These are phyloP conservation scores for Biancaea sappan DNA, from an alignment of 306 rosid species.

Conservation along the genomic window DNA sequence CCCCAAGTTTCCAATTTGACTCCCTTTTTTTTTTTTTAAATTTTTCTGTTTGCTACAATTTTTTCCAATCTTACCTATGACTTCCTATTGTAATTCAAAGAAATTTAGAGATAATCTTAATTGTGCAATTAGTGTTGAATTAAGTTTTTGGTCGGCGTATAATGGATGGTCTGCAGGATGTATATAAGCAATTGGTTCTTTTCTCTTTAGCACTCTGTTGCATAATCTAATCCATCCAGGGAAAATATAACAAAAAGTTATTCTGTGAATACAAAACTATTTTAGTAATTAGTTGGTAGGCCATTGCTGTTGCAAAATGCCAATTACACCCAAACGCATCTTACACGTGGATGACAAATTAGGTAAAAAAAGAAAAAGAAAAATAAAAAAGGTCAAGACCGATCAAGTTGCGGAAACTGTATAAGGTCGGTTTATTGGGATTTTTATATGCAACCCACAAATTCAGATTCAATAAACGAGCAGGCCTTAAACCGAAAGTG, in stretches of 20 bases:
- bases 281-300: neutral
- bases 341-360: neutral
- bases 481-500: neutral
- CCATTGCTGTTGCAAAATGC: neutral
- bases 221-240: neutral
- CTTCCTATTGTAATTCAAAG: neutral
- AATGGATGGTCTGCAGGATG: too few species aligned
- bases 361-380: neutral
- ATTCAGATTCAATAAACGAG: neutral
- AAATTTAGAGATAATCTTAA: slow-evolving; percentile 8
- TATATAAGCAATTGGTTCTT: too few species aligned
- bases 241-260: neutral
- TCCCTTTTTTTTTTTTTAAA: too few species aligned
- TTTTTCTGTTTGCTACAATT: neutral
- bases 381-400: too few species aligned
- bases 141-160: neutral
- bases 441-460: neutral
- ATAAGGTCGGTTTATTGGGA: neutral
- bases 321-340: neutral
- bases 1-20: too few species aligned
- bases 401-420: neutral
- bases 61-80: neutral
- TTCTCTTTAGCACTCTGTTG: neutral
- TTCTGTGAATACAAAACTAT: neutral
- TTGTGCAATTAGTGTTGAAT: neutral